phyloP scores from a whole-genome alignment of 768 basidiomycete genomes.

The Boletus pseudo-olivaceus region DNA sequence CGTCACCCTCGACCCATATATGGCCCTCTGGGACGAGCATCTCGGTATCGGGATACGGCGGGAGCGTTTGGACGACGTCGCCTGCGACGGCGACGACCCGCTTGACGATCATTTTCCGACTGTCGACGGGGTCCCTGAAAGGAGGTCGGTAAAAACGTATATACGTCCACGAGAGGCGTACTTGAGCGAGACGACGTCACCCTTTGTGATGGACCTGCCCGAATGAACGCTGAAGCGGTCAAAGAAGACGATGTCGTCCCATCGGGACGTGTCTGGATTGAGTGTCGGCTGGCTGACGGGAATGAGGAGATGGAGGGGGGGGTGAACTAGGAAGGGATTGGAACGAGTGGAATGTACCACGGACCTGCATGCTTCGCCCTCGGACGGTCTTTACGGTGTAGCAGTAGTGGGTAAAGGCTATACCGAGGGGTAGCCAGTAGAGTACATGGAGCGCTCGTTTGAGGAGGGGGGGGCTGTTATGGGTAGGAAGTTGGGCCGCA shows the following conservation, averaged over 20 bases:
- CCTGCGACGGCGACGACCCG: slow-evolving; percentile 62
- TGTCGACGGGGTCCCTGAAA: slow-evolving; percentile 58
- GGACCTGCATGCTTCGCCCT: slow-evolving; percentile 75
- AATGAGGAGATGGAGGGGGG: not conserved
- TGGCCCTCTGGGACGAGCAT: slow-evolving; percentile 59
- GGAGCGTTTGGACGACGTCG: slow-evolving; percentile 62
- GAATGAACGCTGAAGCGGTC: slow-evolving; percentile 45
- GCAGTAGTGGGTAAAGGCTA: slow-evolving; percentile 48
- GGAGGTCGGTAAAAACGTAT: not conserved
- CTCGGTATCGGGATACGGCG: slow-evolving; percentile 57
- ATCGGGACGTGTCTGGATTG: slow-evolving; percentile 64
- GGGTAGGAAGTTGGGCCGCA: not conserved
- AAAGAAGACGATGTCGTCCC: slow-evolving; percentile 63
- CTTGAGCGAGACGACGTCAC: slow-evolving; percentile 67
- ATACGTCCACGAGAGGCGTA: slow-evolving; percentile 2
- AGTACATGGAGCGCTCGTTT: slow-evolving; percentile 28
- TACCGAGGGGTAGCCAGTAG: slow-evolving; percentile 56
- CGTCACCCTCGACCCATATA: slow-evolving; percentile 65
- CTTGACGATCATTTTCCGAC: slow-evolving; percentile 55
- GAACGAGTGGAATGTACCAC: slow-evolving; percentile 2
- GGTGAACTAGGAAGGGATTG: not conserved
- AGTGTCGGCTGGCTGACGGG: slow-evolving; percentile 60
- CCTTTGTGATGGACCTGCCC: slow-evolving; percentile 40
- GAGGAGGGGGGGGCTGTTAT: not conserved
- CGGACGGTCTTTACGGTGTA: slow-evolving; percentile 52